Conservation (phyloP, 192 early-diverging fungal genomes). For the Backusella westeae region DNA sequence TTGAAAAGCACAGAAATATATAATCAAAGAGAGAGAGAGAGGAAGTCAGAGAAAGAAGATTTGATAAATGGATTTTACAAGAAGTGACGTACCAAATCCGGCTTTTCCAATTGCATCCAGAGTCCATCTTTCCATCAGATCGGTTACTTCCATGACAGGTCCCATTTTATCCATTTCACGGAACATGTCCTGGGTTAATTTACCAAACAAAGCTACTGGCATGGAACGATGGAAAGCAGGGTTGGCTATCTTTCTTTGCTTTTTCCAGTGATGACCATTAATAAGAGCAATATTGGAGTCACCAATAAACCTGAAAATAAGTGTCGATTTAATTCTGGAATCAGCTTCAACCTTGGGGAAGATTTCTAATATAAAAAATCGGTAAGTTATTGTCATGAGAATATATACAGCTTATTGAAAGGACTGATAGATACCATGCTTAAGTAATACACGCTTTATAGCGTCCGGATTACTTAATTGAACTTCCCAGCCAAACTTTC, state of each 20-base stretch:
- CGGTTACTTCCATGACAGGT: neutral
- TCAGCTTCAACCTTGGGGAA: neutral
- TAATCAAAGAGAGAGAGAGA: no score
- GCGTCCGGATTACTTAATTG: slow-evolving; percentile 3
- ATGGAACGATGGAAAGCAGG: slow-evolving; percentile 32
- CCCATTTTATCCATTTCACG: neutral
- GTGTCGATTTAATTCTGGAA: neutral
- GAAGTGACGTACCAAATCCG: slow-evolving; percentile 13
- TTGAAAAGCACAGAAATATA: neutral
- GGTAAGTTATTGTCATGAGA: neutral
- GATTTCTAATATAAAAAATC: neutral
- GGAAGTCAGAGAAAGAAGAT: neutral
- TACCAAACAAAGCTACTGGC: slow-evolving; percentile 23
- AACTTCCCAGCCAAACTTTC: neutral
- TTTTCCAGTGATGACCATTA: neutral
- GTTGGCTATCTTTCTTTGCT: slow-evolving; percentile 14
- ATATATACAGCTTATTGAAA: neutral
- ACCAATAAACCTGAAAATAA: neutral
- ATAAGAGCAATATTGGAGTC: neutral
- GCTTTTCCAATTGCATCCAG: slow-evolving; percentile 30
- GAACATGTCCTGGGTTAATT: slow-evolving; percentile 12
- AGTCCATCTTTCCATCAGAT: neutral
- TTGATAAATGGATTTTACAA: no score
- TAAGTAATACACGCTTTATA: slow-evolving; percentile 12
- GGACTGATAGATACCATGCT: neutral